These are phyloP conservation scores for Plasmodium inui DNA, from an alignment of 169 alveolate species.

Conservation along the genomic window DNA sequence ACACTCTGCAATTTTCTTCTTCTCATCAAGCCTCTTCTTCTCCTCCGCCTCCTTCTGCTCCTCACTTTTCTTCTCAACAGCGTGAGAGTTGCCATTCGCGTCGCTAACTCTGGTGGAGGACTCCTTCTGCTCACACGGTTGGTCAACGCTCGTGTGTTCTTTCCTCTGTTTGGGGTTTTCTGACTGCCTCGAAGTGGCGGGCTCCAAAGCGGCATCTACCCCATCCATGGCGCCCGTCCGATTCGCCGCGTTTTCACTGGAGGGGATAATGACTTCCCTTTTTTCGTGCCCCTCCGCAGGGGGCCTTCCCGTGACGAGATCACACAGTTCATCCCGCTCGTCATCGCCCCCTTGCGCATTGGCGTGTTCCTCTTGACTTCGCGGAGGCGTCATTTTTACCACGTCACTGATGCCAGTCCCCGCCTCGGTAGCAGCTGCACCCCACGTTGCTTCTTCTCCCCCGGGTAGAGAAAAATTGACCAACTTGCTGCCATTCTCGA, in stretches of 20 bases:
- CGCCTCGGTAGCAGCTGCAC: not conserved
- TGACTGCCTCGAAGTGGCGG: not conserved
- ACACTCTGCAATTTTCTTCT: not conserved
- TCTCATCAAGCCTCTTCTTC: not conserved
- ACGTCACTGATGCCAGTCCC: not conserved
- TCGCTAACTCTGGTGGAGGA: not conserved
- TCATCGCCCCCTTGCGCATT: not conserved
- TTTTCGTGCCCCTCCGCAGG: not conserved
- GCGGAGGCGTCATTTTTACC: no score
- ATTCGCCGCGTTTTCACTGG: not conserved
- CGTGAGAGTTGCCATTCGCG: not conserved
- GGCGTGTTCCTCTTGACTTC: not conserved
- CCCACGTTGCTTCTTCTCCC: not conserved
- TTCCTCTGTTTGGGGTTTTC: not conserved
- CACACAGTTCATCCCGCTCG: not conserved
- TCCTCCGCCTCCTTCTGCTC: not conserved
- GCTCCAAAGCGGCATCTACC: not conserved
- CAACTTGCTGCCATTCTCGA: not conserved
- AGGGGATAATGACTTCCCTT: not conserved
- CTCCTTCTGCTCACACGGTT: not conserved
- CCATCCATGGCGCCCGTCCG: not conserved
- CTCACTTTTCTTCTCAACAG: not conserved
- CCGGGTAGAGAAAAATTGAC: not conserved
- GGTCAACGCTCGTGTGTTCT: not conserved
- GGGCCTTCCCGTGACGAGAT: not conserved